These are phyloP conservation scores for Diaporthe caulivora DNA, from an alignment of 2,329 filamentous ascomycete species.

Conservation along the genomic window DNA sequence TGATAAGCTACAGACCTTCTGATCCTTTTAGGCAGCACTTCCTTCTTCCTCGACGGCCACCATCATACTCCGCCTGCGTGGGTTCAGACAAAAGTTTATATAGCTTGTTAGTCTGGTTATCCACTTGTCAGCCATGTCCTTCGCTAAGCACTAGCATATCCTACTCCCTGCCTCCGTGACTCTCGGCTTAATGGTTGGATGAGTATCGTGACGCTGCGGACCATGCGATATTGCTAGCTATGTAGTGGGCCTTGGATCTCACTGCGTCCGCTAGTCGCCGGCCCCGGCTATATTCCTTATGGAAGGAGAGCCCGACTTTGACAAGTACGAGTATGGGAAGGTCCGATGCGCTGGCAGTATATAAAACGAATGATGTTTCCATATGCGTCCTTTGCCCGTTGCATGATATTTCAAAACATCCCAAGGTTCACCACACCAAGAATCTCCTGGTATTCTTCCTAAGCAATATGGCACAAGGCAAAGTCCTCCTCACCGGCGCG, in stretches of 20 bases:
- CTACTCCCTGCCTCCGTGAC: background rate
- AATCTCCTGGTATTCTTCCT: background rate
- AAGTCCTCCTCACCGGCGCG: slow-evolving; percentile 44
- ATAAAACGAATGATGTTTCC: background rate
- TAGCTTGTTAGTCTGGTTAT: background rate
- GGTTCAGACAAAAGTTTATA: background rate
- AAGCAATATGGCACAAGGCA: slow-evolving; percentile 29
- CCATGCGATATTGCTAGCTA: background rate
- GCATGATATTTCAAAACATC: background rate
- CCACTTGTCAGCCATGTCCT: background rate
- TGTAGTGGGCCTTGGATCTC: background rate
- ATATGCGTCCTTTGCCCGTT: background rate
- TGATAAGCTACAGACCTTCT: background rate
- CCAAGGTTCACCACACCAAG: background rate
- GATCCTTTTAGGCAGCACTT: background rate
- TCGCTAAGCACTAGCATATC: slow-evolving; percentile 2
- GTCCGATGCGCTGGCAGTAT: background rate
- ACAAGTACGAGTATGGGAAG: background rate
- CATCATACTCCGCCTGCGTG: background rate
- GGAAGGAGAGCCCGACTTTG: background rate
- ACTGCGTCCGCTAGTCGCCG: background rate
- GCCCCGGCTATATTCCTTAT: background rate
- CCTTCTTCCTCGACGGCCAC: background rate
- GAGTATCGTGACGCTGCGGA: background rate
- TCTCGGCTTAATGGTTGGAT: background rate